Percentiles rank a stretch among this genome's conserved stretches.
Evolutionary conservation across 129 eudicot genomes (phyloP).

Genomic region (Daucus carota): DH1_v3.0 NC_030384.2:47274001-47274500

Average conservation of each 20-base stretch:
- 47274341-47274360: not conserved
- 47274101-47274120: not conserved
- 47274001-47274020: slow-evolving; percentile 19
- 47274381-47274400: not conserved
- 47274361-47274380: not conserved
- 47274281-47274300: not conserved
- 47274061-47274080: no score
- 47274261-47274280: not conserved
- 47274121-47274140: not conserved
- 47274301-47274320: not conserved
- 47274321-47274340: not conserved
- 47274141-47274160: no score
- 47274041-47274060: not conserved
- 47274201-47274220: no score
- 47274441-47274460: not conserved
- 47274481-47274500: slow-evolving; percentile 64
- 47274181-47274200: no score
- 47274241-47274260: not conserved
- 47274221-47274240: not conserved
- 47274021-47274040: not conserved
- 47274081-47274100: no score
- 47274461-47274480: no score
- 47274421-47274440: not conserved
- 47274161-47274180: no score
- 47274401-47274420: not conserved